Conservation (phyloP, 441 rosid genomes). For the Pelargonium cotyledonis region DNA sequence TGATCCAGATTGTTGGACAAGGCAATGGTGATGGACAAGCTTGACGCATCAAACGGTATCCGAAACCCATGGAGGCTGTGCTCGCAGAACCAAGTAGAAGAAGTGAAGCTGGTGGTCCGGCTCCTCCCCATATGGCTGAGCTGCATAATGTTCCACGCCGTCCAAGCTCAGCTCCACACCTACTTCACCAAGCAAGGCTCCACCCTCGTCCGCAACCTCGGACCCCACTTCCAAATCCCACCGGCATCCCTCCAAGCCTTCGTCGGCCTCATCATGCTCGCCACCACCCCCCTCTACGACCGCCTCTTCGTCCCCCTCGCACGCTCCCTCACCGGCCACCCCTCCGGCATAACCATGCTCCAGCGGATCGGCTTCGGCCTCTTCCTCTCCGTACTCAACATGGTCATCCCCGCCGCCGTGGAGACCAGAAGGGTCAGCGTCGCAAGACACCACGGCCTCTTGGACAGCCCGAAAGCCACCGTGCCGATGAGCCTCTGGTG, state of each 20-base stretch:
- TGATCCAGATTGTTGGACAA: slow-evolving; percentile 76
- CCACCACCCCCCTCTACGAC: slow-evolving; percentile 53
- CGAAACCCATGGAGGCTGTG: slow-evolving; percentile 75
- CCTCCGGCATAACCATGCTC: slow-evolving; percentile 66
- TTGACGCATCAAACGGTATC: slow-evolving; percentile 31
- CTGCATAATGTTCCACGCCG: slow-evolving; percentile 61
- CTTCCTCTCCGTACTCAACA: slow-evolving; percentile 39
- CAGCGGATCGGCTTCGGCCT: slow-evolving; percentile 73
- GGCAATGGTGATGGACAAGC: slow-evolving; percentile 56
- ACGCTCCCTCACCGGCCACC: slow-evolving; percentile 46
- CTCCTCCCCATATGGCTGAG: slow-evolving; percentile 70
- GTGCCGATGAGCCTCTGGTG: slow-evolving; percentile 70
- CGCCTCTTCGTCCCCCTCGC: slow-evolving; percentile 52
- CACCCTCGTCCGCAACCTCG: slow-evolving; percentile 53
- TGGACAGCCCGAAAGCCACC: slow-evolving; percentile 37
- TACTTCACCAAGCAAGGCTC: slow-evolving; percentile 77
- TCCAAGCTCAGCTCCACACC: slow-evolving; percentile 57
- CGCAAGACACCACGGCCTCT: slow-evolving; percentile 43
- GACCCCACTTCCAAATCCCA: slow-evolving; percentile 48
- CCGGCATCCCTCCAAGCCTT: slow-evolving; percentile 68
- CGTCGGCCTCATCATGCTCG: slow-evolving; percentile 53
- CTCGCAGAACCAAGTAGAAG: slow-evolving; percentile 67
- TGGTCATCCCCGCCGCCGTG: slow-evolving; percentile 50
- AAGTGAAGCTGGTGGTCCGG: slow-evolving; percentile 61
- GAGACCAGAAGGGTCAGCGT: slow-evolving; percentile 50